A percentile compares a stretch with the other conserved stretches of the same genome.
phyloP scores from a whole-genome alignment of 2,329 filamentous ascomycete genomes.

The Gaeumannomyces tritici region DNA sequence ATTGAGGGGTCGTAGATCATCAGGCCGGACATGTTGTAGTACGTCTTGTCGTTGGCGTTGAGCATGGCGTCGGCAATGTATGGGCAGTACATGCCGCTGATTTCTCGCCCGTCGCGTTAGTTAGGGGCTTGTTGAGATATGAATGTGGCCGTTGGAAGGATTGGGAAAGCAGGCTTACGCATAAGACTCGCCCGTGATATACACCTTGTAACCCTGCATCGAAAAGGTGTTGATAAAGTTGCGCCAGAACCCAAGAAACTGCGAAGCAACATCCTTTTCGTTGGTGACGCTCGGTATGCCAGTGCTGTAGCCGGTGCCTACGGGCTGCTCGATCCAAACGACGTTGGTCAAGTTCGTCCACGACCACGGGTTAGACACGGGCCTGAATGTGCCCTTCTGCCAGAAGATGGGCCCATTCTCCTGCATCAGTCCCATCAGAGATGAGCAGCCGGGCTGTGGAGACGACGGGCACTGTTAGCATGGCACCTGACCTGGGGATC shows the following conservation, averaged over 20 bases:
- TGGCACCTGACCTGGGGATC: not conserved
- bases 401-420: constrained; percentile 65
- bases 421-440: constrained; percentile 57
- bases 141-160: too few species aligned
- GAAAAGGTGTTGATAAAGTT: constrained; percentile 62
- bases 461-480: not conserved
- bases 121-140: too few species aligned
- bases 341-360: constrained; percentile 69
- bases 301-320: constrained; percentile 55
- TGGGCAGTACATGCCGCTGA: constrained; percentile 46
- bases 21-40: constrained; percentile 57
- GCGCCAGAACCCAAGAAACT: constrained; percentile 67
- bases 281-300: constrained; percentile 52
- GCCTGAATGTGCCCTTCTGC: constrained; percentile 56
- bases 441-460: constrained; percentile 38
- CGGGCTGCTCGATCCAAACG: constrained; percentile 60
- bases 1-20: constrained; percentile 59
- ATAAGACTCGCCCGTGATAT: constrained; percentile 61
- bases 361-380: constrained; percentile 54
- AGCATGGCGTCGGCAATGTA: constrained; percentile 65
- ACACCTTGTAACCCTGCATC: constrained; percentile 54
- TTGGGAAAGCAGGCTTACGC: constrained; percentile 15
- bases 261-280: constrained; percentile 54
- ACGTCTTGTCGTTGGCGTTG: constrained; percentile 48
- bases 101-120: not conserved